Base-by-base conservation (phyloP, 1,139 yeast genomes). In the Spathaspora sp. region DNA sequence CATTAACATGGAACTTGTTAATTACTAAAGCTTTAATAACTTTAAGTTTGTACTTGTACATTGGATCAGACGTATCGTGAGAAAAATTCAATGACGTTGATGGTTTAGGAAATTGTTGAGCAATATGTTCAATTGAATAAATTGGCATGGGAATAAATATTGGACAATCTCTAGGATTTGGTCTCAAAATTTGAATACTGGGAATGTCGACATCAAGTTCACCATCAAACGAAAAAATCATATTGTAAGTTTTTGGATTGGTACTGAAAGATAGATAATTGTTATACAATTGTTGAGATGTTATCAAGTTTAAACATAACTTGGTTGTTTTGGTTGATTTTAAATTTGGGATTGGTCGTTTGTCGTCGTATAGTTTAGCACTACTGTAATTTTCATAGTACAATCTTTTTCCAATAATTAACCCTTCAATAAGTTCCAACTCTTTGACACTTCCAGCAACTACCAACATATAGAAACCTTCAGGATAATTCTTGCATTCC, bases 401-500 rank as follows among this genome's bases (percentile, higher is more conserved):
- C 25, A 82, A 61, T 36, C 70, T 63, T 56, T 85, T 81, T 0
- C 93, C 93, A 25, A 85, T 69, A 16, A 85, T 61, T 20, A 83
- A 65, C 0, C 89, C 85, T 58, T 86, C 95, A 3, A 86, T 71
- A 39, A 85, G 64, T 56, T 86, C 95, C 55, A 86, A 63, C 57
- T 86, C 93, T 55, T 84, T 82, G 31, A 84, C 74, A 53, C 74
- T 78, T 38, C 77, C 76, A 0, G 89, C 84, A 4, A 83, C 77
- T n/a, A 86, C 72, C 38, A 82, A 64, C 18, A 84, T 57, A 36
- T 75, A 63, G 42, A 51, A 52, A 7, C 56, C 56, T 3, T 52
- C 54, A 13, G 53, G 49, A 7, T 43, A 41, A 27, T 48, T 45
- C 2, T 38, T 18, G 9, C 46, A 47, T 7, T 55, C 58, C 8